Conservation (phyloP, 1,139 yeast species). For the Pichia sp. region DNA sequence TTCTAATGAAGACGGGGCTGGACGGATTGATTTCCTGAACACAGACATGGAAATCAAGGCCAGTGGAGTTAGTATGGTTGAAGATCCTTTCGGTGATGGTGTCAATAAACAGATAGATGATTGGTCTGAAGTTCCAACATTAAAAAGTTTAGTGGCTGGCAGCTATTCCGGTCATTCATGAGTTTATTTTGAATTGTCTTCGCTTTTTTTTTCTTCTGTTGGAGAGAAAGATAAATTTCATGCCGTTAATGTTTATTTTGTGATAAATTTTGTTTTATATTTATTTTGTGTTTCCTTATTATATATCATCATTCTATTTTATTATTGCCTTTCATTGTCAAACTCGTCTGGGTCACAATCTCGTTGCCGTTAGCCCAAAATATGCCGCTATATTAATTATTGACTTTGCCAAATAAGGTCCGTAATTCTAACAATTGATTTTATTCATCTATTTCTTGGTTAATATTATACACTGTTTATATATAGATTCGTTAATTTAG, state of each 20-base stretch:
- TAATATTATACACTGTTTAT: neutral
- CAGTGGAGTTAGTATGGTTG: constrained; percentile 21
- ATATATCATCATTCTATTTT: neutral
- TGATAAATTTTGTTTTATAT: neutral
- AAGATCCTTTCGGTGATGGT: constrained; percentile 32
- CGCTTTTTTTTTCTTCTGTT: neutral
- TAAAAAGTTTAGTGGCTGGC: constrained; percentile 35
- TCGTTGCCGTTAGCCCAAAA: too few species aligned
- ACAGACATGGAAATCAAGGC: constrained; percentile 21
- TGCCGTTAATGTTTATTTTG: constrained; percentile 3
- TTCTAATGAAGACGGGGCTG: constrained; percentile 30
- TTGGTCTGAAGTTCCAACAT: constrained; percentile 32
- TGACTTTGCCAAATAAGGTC: too few species aligned
- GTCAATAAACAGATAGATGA: constrained; percentile 17
- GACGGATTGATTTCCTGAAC: constrained; percentile 19
- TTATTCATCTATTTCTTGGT: neutral
- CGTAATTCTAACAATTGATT: neutral
- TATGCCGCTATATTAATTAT: too few species aligned
- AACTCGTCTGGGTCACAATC: too few species aligned
- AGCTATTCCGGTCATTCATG: constrained; percentile 32
- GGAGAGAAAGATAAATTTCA: neutral
- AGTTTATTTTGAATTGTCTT: neutral
- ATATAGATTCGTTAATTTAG: neutral
- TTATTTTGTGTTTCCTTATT: neutral
- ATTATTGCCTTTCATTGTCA: neutral